Percentiles rank a stretch among this genome's conserved stretches.
phyloP scores from a whole-genome alignment of 768 basidiomycete species.

The Lentinula detonsa region DNA sequence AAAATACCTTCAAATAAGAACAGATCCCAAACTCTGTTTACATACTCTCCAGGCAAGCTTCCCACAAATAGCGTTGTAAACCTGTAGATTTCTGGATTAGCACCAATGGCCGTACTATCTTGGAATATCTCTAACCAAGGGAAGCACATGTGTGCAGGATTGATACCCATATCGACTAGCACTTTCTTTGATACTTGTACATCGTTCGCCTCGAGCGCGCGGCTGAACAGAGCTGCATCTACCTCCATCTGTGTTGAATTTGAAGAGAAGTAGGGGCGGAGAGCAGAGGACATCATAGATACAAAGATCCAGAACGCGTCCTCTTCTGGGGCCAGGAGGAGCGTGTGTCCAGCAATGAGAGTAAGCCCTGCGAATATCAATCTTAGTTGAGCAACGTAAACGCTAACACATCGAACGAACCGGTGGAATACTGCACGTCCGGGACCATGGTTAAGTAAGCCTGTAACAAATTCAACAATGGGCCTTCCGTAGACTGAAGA shows the following conservation, averaged over 20 bases:
- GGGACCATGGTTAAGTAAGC: constrained; percentile 85
- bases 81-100: constrained; percentile 31
- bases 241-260: constrained; percentile 64
- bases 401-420: constrained; percentile 26
- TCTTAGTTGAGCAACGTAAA: constrained; percentile 5
- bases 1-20: constrained; percentile 72
- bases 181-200: constrained; percentile 56
- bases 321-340: constrained; percentile 76
- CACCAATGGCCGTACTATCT: constrained; percentile 10
- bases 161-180: constrained; percentile 57
- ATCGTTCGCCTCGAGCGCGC: constrained; percentile 63
- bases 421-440: constrained; percentile 62
- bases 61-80: constrained; percentile 70
- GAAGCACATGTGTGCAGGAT: constrained; percentile 50
- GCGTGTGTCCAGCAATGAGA: constrained; percentile 63
- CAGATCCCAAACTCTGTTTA: constrained; percentile 77
- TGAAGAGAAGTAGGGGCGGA: constrained; percentile 72
- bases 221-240: constrained; percentile 65
- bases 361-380: constrained; percentile 46
- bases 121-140: constrained; percentile 42
- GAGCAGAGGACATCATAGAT: constrained; percentile 77
- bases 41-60: constrained; percentile 54
- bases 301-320: constrained; percentile 91
- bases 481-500: constrained; percentile 48
- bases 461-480: constrained; percentile 53